Base-by-base conservation (phyloP, 1,284 basidiomycete species). In the Ceratobasidium sp. region DNA sequence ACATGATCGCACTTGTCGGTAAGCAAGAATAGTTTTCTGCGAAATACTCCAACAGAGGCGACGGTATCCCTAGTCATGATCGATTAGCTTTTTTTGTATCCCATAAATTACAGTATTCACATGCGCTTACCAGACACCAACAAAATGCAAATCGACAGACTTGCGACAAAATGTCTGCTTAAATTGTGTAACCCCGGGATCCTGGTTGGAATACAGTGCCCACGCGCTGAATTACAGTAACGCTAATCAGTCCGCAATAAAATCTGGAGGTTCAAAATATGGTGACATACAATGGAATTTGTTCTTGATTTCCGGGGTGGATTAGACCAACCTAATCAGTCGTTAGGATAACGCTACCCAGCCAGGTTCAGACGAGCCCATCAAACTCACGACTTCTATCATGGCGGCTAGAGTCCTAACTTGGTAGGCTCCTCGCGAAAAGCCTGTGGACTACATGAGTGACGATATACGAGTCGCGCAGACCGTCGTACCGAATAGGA, bases 351-450 rank as follows among this genome's bases (percentile, higher is more conserved):
- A 40, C 33, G 20, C 42, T 28, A 52, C 15, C 46, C 46, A 50
- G 15, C 10, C 13, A 15, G n/a, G 33, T 33, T 33, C 33, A 33
- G 33, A 33, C 33, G 33, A 33, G 33, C 3, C n/a, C 5, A 20
- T 38, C 2, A 12, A 44, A 52, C 81, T 3, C 77, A 86, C 86
- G 78, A 82, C 83, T 4, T 85, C 78, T 61, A 87, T 86, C 87
- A 88, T 87, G 0, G 80, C 86, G 0, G 87, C 86, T 1, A 87
- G 79, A 1, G 81, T 82, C 3, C 87, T 84, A 13, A 84, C 87
- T 82, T 88, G 87, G 79, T 87, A 88, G 28, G 87, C 87, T n/a
- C 87, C 87, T 44, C 87, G 83, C 64, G 87, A 88, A 78, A 88
- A 88, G 12, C 87, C 87, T 87, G 17, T 48, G 12, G 17, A 12